Conservation (phyloP, 176 grass and related monocot species). For the Aegilops speltoides region DNA sequence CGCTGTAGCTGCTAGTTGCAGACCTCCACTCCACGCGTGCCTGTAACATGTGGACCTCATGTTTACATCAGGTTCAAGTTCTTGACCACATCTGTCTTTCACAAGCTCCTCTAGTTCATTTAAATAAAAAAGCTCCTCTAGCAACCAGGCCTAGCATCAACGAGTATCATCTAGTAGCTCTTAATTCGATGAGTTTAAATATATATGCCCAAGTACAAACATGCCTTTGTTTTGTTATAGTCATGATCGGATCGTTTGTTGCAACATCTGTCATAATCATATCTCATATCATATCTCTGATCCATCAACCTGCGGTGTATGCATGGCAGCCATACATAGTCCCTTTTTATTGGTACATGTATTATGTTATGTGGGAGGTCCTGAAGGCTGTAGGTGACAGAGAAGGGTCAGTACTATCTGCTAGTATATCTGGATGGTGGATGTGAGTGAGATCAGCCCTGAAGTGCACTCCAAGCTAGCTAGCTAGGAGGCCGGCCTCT, state of each 20-base stretch:
- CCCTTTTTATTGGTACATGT: not conserved
- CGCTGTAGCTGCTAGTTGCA: not conserved
- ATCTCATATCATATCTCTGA: not conserved
- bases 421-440: conserved; percentile 39
- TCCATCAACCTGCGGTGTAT: not conserved
- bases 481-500: conserved; percentile 40
- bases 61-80: conserved; percentile 2
- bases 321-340: not conserved
- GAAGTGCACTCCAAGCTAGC: conserved; percentile 97
- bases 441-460: conserved; percentile 45
- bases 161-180: not conserved
- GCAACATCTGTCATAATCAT: not conserved
- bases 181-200: not conserved
- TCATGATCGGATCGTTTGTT: not conserved
- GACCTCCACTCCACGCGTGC: conserved; percentile 22
- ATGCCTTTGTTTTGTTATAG: not conserved
- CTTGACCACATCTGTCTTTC: not conserved
- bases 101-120: not conserved
- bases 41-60: not conserved
- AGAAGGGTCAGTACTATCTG: not conserved
- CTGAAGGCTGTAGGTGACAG: conserved; percentile 27
- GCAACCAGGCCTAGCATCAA: not conserved
- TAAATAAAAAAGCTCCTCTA: too few species aligned
- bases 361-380: not conserved
- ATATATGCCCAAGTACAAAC: not conserved